Evolutionary conservation across 306 rosid genomes (phyloP).

Genomic region (Vachellia collinsii): DNA sequence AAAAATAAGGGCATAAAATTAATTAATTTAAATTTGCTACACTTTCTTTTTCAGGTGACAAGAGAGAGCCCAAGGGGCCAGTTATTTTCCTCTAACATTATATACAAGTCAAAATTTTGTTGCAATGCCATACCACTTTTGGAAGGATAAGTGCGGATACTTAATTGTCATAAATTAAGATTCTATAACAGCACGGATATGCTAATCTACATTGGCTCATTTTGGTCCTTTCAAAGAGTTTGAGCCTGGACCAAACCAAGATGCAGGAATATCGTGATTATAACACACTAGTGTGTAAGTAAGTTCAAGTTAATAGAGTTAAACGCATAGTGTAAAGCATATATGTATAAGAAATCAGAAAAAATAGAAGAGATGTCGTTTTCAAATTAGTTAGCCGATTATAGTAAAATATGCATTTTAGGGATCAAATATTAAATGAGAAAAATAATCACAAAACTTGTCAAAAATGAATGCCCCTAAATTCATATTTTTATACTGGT

Average conservation of each 20-base stretch:
- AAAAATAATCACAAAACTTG: neutral
- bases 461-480: neutral
- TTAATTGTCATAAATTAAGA: neutral
- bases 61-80: neutral
- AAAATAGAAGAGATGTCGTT: neutral
- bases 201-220: neutral
- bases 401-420: neutral
- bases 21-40: conserved; percentile 28
- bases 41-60: neutral
- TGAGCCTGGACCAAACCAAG: conserved; percentile 12
- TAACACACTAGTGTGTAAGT: neutral
- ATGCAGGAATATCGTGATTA: neutral
- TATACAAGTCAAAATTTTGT: conserved; percentile 2
- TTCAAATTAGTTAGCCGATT: neutral
- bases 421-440: neutral
- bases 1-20: conserved; percentile 31
- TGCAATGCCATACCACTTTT: neutral
- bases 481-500: neutral
- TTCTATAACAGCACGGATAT: neutral
- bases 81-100: neutral
- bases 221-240: conserved; percentile 11
- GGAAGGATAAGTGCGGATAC: neutral
- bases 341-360: neutral
- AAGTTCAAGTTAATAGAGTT: neutral
- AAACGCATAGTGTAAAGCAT: neutral